phyloP scores from a whole-genome alignment of 805 yeast genomes.

The Brettanomyces custersianus region DNA sequence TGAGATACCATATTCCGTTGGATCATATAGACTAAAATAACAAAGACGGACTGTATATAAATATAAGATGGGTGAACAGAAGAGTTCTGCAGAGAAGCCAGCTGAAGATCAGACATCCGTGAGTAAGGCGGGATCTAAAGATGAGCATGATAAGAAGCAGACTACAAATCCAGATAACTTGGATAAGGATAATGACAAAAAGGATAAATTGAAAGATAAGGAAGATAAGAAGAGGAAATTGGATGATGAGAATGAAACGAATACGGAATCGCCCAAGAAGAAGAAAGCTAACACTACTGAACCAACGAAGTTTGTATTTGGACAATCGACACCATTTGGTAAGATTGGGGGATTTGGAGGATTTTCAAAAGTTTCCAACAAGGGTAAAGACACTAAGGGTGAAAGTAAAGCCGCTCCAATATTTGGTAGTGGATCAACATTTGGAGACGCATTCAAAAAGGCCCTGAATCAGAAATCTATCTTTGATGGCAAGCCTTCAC shows the following conservation, averaged over 20 bases:
- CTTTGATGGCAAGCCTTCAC: slow-evolving; percentile 35
- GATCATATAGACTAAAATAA: no score
- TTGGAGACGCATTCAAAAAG: slow-evolving; percentile 47
- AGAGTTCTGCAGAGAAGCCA: not conserved
- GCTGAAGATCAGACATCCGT: not conserved
- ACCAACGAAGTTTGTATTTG: slow-evolving; percentile 52
- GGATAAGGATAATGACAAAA: not conserved
- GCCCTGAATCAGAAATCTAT: slow-evolving; percentile 48
- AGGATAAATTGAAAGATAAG: not conserved
- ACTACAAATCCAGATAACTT: not conserved
- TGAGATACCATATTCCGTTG: no score
- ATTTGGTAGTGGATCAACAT: slow-evolving; percentile 37
- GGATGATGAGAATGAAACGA: slow-evolving; percentile 5
- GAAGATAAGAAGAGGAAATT: not conserved
- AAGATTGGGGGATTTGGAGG: slow-evolving; percentile 30
- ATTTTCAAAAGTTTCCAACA: slow-evolving; percentile 22
- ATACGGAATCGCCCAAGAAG: slow-evolving; percentile 2
- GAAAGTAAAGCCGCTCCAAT: slow-evolving; percentile 10
- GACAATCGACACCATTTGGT: slow-evolving; percentile 43
- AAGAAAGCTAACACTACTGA: no score
- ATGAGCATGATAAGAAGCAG: slow-evolving; percentile 1
- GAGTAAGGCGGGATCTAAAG: not conserved
- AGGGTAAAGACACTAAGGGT: slow-evolving; percentile 22
- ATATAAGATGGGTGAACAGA: no score
- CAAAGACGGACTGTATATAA: no score